phyloP scores from a whole-genome alignment of 768 basidiomycete species.

The Naganishia onofrii region DNA sequence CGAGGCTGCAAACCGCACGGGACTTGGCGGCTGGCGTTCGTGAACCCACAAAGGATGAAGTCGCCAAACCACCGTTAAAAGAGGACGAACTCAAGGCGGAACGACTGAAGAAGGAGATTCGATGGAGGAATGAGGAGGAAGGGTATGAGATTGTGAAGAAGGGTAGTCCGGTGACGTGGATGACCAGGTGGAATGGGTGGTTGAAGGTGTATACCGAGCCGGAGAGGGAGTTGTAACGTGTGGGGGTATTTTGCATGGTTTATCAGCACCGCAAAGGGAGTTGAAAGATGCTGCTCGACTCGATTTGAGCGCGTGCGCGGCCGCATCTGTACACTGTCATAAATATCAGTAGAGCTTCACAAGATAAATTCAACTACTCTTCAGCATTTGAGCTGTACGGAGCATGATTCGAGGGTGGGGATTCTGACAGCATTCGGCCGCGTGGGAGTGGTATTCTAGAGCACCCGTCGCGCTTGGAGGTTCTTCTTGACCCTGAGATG shows the following conservation, averaged over 20 bases:
- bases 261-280: background rate
- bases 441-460: too few relatives aligned
- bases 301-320: too few relatives aligned
- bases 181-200: slow-evolving; percentile 64
- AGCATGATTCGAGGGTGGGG: too few relatives aligned
- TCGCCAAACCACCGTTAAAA: slow-evolving; percentile 67
- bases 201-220: slow-evolving; percentile 60
- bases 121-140: slow-evolving; percentile 74
- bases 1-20: slow-evolving; percentile 68
- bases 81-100: slow-evolving; percentile 86
- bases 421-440: too few relatives aligned
- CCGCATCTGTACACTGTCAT: too few relatives aligned
- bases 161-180: slow-evolving; percentile 68
- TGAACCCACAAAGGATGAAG: slow-evolving; percentile 82
- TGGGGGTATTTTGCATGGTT: background rate
- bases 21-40: slow-evolving; percentile 70
- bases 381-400: too few relatives aligned
- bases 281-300: too few relatives aligned
- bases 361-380: too few relatives aligned
- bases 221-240: background rate
- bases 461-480: too few relatives aligned
- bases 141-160: slow-evolving; percentile 77
- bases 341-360: too few relatives aligned
- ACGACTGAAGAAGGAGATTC: slow-evolving; percentile 79
- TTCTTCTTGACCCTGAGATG: too few relatives aligned